Evolutionary conservation across 495 filamentous ascomycete genomes (phyloP), one percentile per base, ranked within the genome.

Genomic region (Aspergillus funiculosus): DNA sequence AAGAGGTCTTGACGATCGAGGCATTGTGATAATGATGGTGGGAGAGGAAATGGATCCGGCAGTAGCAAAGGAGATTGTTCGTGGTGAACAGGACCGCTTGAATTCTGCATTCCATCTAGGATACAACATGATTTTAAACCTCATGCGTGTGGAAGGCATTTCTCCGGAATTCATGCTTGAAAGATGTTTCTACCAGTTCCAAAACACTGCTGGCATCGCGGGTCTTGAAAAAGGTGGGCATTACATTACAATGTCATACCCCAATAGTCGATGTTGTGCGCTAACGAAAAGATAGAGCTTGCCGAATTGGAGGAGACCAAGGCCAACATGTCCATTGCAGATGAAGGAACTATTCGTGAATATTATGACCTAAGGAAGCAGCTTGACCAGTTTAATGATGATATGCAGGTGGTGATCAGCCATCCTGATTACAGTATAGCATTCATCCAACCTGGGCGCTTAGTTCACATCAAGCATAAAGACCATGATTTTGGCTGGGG

Each of bases 11-110:
- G 92, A 98, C 69, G 92, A 96, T 38, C 85, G 92, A 43, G 92
- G 92, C 77, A 94, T 98, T 59, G 92, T 97, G 55, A 98, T 98
- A 59, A 94, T 98, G 86, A 98, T 98, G 92, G 81, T 98, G 39
- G 86, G 94, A 50, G 86, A 90, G 58, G 86, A 89, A 67, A 94
- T 98, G 77, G 94, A 97, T 50, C 94, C 92, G n/a, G 80, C 83
- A 1, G 77, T 85, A 43, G 92, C 92, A 19, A 92, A 92, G 64
- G 83, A 86, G 38, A 95, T 98, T 47, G 92, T 98, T 20, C 86
- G 91, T 39, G 92, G 92, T 58, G 83, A 95, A 58, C 92, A 98
- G 60, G 92, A 98, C 61, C 84, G 87, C 31, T 79, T 98, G 29
- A 97, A 97, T 65, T 97, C 92, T 2, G 92, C 92, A 10, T 98